phyloP scores from a whole-genome alignment of 495 filamentous ascomycete genomes.

The Xylaria cubensis region DNA sequence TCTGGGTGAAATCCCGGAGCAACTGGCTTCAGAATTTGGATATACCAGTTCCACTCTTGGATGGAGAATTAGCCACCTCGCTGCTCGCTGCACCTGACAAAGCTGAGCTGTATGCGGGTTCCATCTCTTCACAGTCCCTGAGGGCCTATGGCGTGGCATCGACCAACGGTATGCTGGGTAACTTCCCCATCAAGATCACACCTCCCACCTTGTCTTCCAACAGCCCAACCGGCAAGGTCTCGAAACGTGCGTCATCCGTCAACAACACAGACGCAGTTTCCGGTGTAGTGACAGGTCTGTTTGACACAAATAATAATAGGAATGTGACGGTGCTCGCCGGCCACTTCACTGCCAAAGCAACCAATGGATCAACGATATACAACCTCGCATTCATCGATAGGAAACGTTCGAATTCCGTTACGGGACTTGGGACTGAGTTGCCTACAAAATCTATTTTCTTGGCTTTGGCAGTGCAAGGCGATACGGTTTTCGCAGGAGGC shows the following conservation, averaged over 20 bases:
- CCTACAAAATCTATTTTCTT: constrained; percentile 76
- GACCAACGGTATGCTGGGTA: constrained; percentile 59
- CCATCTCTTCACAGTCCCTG: constrained; percentile 72
- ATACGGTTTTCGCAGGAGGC: constrained; percentile 83
- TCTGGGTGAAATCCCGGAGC: constrained; percentile 89
- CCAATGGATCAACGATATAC: constrained; percentile 72
- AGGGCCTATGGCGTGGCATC: constrained; percentile 72
- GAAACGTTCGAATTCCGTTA: constrained; percentile 63
- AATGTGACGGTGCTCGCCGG: constrained; percentile 91
- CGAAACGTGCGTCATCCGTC: constrained; percentile 63
- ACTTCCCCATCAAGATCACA: constrained; percentile 69
- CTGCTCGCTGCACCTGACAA: constrained; percentile 64
- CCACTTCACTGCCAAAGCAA: constrained; percentile 76
- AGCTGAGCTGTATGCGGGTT: constrained; percentile 76
- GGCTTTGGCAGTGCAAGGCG: constrained; percentile 69
- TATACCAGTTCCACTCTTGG: constrained; percentile 65
- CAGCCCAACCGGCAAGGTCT: constrained; percentile 39
- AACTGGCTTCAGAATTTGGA: constrained; percentile 91
- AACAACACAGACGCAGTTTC: constrained; percentile 51
- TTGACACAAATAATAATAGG: constrained; percentile 68
- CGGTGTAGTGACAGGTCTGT: constrained; percentile 77
- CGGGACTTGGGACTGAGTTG: constrained; percentile 71
- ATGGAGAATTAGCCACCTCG: constrained; percentile 73
- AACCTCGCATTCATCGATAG: constrained; percentile 79
- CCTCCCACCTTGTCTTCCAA: constrained; percentile 42